Base-by-base conservation (phyloP, 495 filamentous ascomycete genomes). In the Cercophora newfieldiana region DNA sequence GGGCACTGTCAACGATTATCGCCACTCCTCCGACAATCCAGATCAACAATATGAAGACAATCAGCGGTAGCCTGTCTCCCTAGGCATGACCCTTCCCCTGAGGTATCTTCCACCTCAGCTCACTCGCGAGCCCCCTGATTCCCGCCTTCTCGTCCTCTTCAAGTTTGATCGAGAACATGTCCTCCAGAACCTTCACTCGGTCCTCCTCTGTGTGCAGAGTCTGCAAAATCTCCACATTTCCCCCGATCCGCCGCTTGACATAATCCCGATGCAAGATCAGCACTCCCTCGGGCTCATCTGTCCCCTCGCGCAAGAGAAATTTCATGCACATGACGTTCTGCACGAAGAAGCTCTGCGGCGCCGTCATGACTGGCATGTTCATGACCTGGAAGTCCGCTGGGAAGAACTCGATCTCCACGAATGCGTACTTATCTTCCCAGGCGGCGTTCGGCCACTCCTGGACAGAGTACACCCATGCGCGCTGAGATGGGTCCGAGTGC, bases 221-320 rank as follows among this genome's bases (percentile, higher is more conserved):
- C 69, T 78, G 74, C n/a, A 87, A 60, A 0, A 84, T 69, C 68
- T 81, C 78, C 19, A 80, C 79, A 68, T 78, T 72, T 1, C 80
- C 85, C 3, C 77, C 74, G 10, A 87, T 71, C 61, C 82, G 81
- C 76, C 79, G 80, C 72, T 88, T 91, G n/a, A 91, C 69, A 50
- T 81, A 76, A 8, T 82, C 76, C n/a, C 82, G 78, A 26, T 82
- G 75, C 68, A 93, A 69, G 29, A 86, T 87, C 26, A 91, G 19
- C 51, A 77, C 78, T 7, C 72, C 73, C 2, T 49, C 58, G 0
- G 68, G 50, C 26, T 25, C 24, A 3, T 63, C 51, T 24, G 8
- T 49, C 16, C 75, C 74, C 0, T 73, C 70, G 25, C 86, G 67
- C 12, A 88, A 64, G 30, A 87, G 28, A 19, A 78, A 74, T 33